Base-by-base conservation (phyloP, 352 stramenopile genomes). In the Pythium sp. region DNA sequence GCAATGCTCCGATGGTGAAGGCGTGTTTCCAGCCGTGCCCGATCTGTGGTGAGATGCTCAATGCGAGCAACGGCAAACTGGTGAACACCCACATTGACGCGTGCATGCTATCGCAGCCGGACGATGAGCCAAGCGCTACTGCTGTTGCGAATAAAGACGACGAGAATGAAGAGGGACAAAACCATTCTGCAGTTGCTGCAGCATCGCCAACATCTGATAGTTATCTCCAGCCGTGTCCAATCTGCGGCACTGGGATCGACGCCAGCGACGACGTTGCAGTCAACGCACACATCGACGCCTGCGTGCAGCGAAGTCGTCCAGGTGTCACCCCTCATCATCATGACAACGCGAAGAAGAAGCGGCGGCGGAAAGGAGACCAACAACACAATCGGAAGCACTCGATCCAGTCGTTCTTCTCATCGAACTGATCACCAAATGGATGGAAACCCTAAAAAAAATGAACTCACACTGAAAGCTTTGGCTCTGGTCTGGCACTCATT, bases 51-150 rank as follows among this genome's bases (percentile, higher is more conserved):
- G 77, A 84, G 26, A 64, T 73, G 12, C 70, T 92, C 41, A 81
- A 90, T 53, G 64, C 75, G 6, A 58, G 63, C 18, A 89, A 75
- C 66, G 79, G 76, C 28, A 71, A 82, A 36, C 69, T 77, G 22
- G 79, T 91, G 62, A 91, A 90, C 62, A 65, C 72, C 57, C 84
- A 92, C 69, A 82, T 92, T 41, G 84, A 92, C 58, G 73, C 65
- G 1, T 92, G 84, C 54, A 69, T 86, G 1, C 34, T 67, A 5
- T 32, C 32, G 32, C 56, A 26, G 36, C 32, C 32, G n/a, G 32
- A 38, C 59, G 38, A 26, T 8, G 55, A 54, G 38, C 9, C 55
- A 6, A 24, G 58, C 8, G n/a, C 32, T 56, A 9, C 8, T 41
- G 15, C 8, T 51, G 15, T 30, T n/a, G 6, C 24, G 5, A 9